Base-by-base conservation (phyloP, 2,329 filamentous ascomycete species). In the Calonectria pauciramosa region DNA sequence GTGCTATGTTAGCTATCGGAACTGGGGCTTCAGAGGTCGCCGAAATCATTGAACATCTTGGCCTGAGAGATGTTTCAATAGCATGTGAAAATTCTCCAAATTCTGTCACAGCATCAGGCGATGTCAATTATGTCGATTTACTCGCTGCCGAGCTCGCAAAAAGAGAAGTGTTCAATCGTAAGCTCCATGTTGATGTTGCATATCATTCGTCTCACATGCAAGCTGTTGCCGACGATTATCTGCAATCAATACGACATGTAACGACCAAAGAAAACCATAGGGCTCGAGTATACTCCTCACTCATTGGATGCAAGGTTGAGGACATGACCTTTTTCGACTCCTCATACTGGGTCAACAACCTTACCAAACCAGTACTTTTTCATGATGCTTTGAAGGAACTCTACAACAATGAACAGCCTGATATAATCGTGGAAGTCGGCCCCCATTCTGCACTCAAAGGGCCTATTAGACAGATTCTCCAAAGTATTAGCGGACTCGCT, bases 151-250 rank as follows among this genome's bases (percentile, higher is more conserved):
- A 81, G 44, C 75, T 88, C 20, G 84, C 88, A 56, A 82, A 85
- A 36, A 85, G 86, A 30, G 82, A 84, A 30, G 77, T 88, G 3
- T 90, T 91, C 77, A 86, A 87, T 66, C 85, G 87, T 34, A 86
- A 86, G 32, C 84, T 91, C 2, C 85, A 85, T 4, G 87, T 91
- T 6, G 86, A 89, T 10, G 86, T 87, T 18, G 89, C 89, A 0
- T 91, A 91, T 54, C 90, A 91, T 78, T 91, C 89, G 0, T 84
- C 87, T 41, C 88, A 90, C 75, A 91, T 91, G 89, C 85, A 88
- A 60, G 80, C 86, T 2, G 84, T 90, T 1, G 87, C 88, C 1
- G 86, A 88, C 6, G 86, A 87, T 7, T 90, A 90, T 75, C 80
- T 85, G 20, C 81, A 82, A 0, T 84, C 85, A 1, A 81, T 84